A percentile compares a stretch with the other conserved stretches of the same genome.
These are phyloP conservation scores for Ophiostoma pallidulum DNA, from an alignment of 2,329 filamentous ascomycete species.

Conservation along the genomic window DNA sequence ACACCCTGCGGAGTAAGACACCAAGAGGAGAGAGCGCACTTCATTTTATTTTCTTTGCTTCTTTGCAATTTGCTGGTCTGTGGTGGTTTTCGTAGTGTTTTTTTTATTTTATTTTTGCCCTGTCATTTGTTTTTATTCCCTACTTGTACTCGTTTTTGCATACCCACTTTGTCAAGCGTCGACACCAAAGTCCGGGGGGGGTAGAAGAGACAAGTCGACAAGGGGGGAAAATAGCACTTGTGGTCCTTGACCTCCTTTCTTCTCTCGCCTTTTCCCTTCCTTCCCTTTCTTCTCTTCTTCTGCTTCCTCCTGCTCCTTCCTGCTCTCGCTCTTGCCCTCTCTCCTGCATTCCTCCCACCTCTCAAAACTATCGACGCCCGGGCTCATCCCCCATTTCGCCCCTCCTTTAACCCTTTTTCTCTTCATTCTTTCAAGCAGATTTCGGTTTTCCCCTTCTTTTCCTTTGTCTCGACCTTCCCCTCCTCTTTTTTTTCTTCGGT, in stretches of 20 bases:
- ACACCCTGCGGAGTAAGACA: no score
- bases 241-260: conserved; percentile 11
- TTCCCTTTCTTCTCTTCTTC: not conserved
- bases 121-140: not conserved
- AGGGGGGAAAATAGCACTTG: not conserved
- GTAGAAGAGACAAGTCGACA: not conserved
- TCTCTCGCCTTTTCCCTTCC: not conserved
- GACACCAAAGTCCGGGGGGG: not conserved
- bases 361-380: not conserved
- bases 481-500: not conserved
- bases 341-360: no score
- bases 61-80: no score
- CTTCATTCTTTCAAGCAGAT: conserved; percentile 5
- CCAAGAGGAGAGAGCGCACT: not conserved
- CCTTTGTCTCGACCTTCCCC: not conserved
- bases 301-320: not conserved
- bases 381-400: conserved; percentile 1
- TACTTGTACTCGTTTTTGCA: conserved; percentile 1
- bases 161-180: conserved; percentile 12
- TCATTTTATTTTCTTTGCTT: conserved; percentile 1
- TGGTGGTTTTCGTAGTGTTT: no score
- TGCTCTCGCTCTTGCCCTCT: conserved; percentile 1
- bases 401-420: not conserved
- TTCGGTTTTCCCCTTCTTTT: not conserved
- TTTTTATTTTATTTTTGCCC: conserved; percentile 5